Evolutionary conservation across 1,284 basidiomycete genomes (phyloP).

Genomic region (Wallemia ichthyophaga): DNA sequence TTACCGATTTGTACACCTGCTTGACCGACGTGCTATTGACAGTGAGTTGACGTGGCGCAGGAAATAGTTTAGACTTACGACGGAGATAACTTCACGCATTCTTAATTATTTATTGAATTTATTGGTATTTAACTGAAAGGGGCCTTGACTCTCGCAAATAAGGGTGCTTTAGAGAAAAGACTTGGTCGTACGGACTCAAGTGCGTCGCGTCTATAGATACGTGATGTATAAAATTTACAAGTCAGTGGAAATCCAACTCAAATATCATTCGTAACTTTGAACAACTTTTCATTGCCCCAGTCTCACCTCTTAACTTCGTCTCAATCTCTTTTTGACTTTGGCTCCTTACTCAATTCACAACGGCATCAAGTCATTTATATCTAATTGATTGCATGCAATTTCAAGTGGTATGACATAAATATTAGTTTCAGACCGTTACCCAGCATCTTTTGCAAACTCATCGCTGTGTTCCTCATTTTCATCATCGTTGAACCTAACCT

Average conservation of each 20-base stretch:
- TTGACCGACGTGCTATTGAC: slow-evolving; percentile 17
- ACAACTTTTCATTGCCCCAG: too few species aligned
- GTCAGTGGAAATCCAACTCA: too few species aligned
- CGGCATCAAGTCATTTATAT: not conserved
- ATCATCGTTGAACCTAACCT: slow-evolving; percentile 1
- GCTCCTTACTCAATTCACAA: not conserved
- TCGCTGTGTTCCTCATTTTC: not conserved
- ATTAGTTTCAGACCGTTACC: too few species aligned
- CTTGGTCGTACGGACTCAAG: not conserved
- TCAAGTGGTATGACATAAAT: not conserved
- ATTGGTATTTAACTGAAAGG: not conserved
- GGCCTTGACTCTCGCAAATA: not conserved
- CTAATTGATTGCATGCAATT: not conserved
- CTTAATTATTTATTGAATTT: slow-evolving; percentile 2
- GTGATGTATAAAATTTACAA: not conserved
- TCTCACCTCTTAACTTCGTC: too few species aligned
- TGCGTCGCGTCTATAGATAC: not conserved
- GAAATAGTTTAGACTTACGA: slow-evolving; percentile 8
- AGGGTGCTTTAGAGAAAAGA: not conserved
- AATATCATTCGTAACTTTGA: too few species aligned
- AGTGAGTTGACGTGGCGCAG: not conserved
- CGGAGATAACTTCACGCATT: slow-evolving; percentile 17
- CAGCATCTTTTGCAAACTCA: too few species aligned
- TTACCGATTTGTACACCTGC: slow-evolving; percentile 42
- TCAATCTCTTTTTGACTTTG: too few species aligned